Evolutionary conservation across 139 green algal species (phyloP), one percentile per base, ranked within the genome.

Genomic region (Zygnema cylindricum): DNA sequence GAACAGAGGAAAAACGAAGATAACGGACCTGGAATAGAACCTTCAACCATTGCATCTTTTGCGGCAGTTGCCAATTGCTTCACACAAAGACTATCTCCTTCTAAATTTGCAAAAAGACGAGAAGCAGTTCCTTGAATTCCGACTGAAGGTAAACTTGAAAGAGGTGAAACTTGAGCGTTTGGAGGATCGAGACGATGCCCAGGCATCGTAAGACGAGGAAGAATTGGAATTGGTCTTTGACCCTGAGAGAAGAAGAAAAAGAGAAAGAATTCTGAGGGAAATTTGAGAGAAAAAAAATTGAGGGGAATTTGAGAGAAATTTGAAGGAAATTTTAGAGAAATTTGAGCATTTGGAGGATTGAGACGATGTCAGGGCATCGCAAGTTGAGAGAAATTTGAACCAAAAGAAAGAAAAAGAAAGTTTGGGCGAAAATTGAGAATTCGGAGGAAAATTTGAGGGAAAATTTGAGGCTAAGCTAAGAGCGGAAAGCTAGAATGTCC

Each of bases 41-140:
- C 73, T 2, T 90, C 85, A 0, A 81, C n/a, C 7, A 83, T 57
- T 41, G 85, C 81, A 7, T 91, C 86, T 43, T 89, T 90, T 1
- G 82, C 55, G 35, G 86, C 86, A n/a, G 82, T 30, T 23, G 86
- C 86, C 16, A 91, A 42, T 35, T 91, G 82, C 38, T 87, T 86
- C 86, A 90, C 33, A 2, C 36, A 0, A 30, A 88, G 75, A 25
- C 36, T 32, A 33, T 88, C 83, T 38, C 30, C 83, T 1, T 88
- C 83, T 22, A 40, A 21, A 32, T 88, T 77, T 1, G 33, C 81
- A 38, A 86, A 86, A 1, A 86, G 81, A 1, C 81, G n/a, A 39
- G 49, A 39, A 40, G 33, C 63, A 25, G n/a, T 25, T 25, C 33
- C n/a, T 32, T 82, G 75, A n/a, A 32, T n/a, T 25, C 30, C 25